Evolutionary conservation across 2,329 filamentous ascomycete species (phyloP), one percentile per base, ranked within the genome.

Genomic region (Boeremia lycopersici): DNA sequence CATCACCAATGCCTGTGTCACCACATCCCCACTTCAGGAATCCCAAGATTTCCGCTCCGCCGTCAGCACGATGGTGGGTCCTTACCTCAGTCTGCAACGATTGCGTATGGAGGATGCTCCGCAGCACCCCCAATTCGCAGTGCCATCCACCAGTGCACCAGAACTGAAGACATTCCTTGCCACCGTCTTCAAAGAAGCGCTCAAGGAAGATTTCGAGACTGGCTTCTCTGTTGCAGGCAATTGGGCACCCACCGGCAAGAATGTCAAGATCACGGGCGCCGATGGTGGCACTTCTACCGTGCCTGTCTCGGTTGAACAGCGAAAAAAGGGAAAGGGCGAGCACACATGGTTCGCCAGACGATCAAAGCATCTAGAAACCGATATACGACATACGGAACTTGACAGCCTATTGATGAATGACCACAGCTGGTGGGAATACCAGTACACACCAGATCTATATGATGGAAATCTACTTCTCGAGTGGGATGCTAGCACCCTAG

Each of bases 301-400:
- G 6, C 55, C 57, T 15, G 43, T 63, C 8, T 56, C 50, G 6
- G 65, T 65, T 6, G 55, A 64, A 25, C 62, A 68, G 39, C 60
- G 62, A 13, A 56, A 61, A 25, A 59, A 53, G 23, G 54, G 51
- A 15, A 48, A 60, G 10, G 58, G 60, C 5, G 53, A 60, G 15
- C 87, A 89, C 73, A 81, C 78, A 15, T 91, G 89, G 89, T 82
- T 82, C 48, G 84, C 84, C 35, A 81, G 89, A 51, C 81, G 58
- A 17, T 70, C 65, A 13, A 74, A 83, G 36, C 89, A 91, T 69
- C 6, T 74, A 77, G 15, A 75, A 73, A 34, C 65, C 65, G 23
- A 66, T 31, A 48, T 64, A 81, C 84, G 8, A 11, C 90, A 86
- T 83, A 76, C 75, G 0, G 88, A 91, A 71, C 89, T 91, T 69